Conservation (phyloP, 257 asterid species). For the Solanum corneliomulleri region DNA sequence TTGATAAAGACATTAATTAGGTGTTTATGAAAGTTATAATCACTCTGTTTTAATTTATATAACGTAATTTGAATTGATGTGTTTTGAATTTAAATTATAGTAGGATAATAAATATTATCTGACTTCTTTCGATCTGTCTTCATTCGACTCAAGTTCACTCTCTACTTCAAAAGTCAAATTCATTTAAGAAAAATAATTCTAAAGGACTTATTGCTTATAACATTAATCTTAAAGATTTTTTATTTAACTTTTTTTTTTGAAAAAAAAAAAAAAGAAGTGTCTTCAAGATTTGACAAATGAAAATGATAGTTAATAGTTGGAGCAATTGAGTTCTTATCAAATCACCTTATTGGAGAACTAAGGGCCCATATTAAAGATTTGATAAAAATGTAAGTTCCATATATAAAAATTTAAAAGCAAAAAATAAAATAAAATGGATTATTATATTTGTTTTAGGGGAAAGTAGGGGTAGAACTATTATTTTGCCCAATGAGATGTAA, state of each 20-base stretch:
- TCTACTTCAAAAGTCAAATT: not conserved
- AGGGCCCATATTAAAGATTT: not conserved
- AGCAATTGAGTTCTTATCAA: not conserved
- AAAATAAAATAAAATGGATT: not conserved
- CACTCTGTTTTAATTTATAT: not conserved
- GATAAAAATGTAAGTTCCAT: not conserved
- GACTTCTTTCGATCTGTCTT: not conserved
- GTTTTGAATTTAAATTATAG: accelerated
- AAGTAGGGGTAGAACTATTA: not conserved
- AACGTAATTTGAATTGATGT: not conserved
- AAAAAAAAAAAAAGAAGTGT: not conserved
- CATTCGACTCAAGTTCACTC: not conserved
- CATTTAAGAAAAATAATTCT: not conserved
- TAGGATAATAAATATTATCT: not conserved
- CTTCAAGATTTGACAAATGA: not conserved
- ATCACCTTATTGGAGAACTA: not conserved
- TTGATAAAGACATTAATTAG: not conserved
- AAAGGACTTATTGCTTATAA: not conserved
- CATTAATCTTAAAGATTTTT: too few species aligned
- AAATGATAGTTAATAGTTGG: not conserved
- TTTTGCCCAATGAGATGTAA: not conserved
- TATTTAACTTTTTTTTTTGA: too few species aligned
- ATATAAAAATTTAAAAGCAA: not conserved
- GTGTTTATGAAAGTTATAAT: not conserved
- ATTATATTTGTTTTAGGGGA: not conserved